phyloP scores from a whole-genome alignment of 2,329 filamentous ascomycete species.

The Fusarium begoniae region DNA sequence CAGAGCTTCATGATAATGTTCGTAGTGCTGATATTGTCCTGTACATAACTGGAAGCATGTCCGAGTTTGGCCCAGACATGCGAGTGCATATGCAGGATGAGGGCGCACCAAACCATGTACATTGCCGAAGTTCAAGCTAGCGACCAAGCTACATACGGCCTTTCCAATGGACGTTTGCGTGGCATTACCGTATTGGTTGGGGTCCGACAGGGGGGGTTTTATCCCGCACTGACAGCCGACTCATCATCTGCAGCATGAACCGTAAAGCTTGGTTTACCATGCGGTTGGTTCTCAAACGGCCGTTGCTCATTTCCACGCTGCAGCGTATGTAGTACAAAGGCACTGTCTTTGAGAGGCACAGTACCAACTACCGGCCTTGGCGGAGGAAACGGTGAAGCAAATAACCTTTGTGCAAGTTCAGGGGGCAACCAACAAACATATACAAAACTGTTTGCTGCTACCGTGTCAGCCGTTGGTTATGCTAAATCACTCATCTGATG shows the following conservation, averaged over 20 bases:
- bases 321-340: neutral
- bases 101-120: neutral
- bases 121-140: neutral
- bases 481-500: neutral
- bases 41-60: neutral
- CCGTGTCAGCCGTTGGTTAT: neutral
- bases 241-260: neutral
- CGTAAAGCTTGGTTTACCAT: neutral
- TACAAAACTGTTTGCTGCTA: neutral
- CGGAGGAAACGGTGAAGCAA: neutral
- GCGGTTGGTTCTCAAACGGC: neutral
- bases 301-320: neutral
- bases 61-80: neutral
- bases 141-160: neutral
- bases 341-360: neutral
- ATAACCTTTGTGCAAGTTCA: neutral
- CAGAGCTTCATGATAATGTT: neutral
- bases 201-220: neutral
- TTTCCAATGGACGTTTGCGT: neutral
- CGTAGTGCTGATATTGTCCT: neutral
- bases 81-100: neutral
- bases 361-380: neutral
- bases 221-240: neutral
- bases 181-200: neutral
- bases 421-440: neutral